Evolutionary conservation across 1,284 basidiomycete species (phyloP), one percentile per base, ranked within the genome.

Genomic region (Coriolopsis trogii): DNA sequence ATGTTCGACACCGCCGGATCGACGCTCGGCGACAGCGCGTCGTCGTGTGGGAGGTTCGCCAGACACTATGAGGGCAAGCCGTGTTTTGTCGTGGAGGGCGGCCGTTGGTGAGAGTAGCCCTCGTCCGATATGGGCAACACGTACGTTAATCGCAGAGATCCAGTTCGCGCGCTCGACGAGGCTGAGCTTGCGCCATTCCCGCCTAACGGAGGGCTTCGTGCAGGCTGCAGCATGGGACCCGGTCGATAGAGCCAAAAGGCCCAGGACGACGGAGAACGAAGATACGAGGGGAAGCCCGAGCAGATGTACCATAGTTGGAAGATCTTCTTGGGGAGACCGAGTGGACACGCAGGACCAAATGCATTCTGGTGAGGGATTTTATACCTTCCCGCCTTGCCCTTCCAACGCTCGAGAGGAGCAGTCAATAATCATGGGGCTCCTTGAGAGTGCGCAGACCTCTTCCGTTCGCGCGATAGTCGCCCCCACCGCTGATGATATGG

Each of bases 41-140:
- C 42, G 28, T 62, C 60, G 34, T 71, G 70, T 1, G 71, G 71
- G 3, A 70, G 43, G n/a, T 57, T 57, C 0, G 65, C 61, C 18
- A 73, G 50, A 56, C 71, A 73, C 70, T 73, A n/a, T 9, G 20
- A 36, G 44, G n/a, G 7, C 4, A 8, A 15, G 16, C n/a, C n/a
- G 16, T 23, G 40, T 25, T 16, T 21, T 7, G 28, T 2, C n/a
- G 8, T 7, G 15, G 12, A 16, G 12, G 29, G 12, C 5, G 15
- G 16, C 25, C 31, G 4, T 13, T 26, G 39, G 20, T 3, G 18
- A n/a, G 4, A 12, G 24, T n/a, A n/a, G n/a, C n/a, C n/a, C n/a
- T n/a, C n/a, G n/a, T n/a, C n/a, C n/a, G n/a, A n/a, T n/a, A n/a
- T n/a, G n/a, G n/a, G n/a, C n/a, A n/a, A n/a, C n/a, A 43, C 55